These are phyloP conservation scores for Piloderma croceum DNA, from an alignment of 768 basidiomycete genomes.

Conservation along the genomic window DNA sequence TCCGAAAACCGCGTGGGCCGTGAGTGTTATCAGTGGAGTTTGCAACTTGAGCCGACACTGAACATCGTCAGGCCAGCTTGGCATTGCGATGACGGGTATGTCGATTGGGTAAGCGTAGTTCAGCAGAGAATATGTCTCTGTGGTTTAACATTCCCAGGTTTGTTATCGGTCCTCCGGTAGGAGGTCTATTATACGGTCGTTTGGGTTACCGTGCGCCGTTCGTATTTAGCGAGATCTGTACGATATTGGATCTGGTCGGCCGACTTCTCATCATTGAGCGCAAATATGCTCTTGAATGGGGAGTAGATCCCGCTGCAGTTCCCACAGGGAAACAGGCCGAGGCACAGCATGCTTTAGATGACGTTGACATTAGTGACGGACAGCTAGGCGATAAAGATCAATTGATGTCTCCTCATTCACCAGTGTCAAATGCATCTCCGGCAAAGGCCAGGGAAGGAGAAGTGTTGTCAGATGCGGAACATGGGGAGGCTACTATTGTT, in stretches of 20 bases:
- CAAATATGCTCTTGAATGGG: conserved; percentile 44
- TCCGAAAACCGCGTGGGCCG: conserved; percentile 45
- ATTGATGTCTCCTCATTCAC: no score
- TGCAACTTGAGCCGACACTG: neutral
- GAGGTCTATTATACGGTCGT: conserved; percentile 45
- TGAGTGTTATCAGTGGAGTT: conserved; percentile 23
- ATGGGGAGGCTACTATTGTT: conserved; percentile 8
- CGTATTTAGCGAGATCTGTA: conserved; percentile 43
- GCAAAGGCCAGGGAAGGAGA: no score
- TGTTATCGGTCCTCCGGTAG: conserved; percentile 53
- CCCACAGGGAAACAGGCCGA: conserved; percentile 2
- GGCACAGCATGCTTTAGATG: conserved; percentile 1
- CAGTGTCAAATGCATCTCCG: no score
- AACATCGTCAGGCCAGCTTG: conserved; percentile 43
- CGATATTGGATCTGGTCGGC: conserved; percentile 46
- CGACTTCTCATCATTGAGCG: conserved; percentile 55
- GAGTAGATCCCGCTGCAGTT: conserved; percentile 31
- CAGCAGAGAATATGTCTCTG: no score
- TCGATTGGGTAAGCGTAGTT: conserved; percentile 40
- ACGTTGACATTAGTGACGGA: no score
- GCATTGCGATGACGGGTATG: conserved; percentile 53
- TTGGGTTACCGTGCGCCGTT: conserved; percentile 62
- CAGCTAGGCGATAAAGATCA: no score
- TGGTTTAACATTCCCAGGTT: no score
- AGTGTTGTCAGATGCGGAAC: no score